These are phyloP conservation scores for Aspergillus pseudoglaucus DNA, from an alignment of 2,329 filamentous ascomycete genomes.

Conservation along the genomic window DNA sequence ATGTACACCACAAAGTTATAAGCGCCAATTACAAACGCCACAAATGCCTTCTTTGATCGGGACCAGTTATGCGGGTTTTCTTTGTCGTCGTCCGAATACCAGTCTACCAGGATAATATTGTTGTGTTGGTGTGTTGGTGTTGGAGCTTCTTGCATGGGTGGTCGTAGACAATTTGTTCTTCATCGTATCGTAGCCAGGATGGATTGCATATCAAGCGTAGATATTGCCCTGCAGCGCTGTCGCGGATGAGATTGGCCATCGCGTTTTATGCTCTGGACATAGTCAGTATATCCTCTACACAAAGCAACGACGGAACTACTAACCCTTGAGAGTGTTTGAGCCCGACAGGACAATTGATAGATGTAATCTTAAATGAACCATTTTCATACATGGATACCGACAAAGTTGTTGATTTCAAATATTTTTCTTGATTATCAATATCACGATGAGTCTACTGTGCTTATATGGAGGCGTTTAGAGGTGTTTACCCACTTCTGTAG, in stretches of 20 bases:
- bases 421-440: too few relatives aligned
- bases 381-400: too few relatives aligned
- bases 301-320: too few relatives aligned
- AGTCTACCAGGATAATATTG: not conserved
- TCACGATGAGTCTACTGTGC: too few relatives aligned
- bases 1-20: conserved; percentile 30
- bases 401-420: too few relatives aligned
- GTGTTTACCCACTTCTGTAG: too few relatives aligned
- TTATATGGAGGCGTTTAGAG: too few relatives aligned
- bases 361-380: too few relatives aligned
- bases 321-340: too few relatives aligned
- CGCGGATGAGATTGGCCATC: not conserved
- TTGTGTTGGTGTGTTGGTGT: not conserved
- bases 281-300: too few relatives aligned
- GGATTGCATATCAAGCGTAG: not conserved
- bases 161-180: not conserved
- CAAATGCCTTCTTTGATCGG: conserved; percentile 17
- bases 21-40: conserved; percentile 12
- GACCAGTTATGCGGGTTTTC: conserved; percentile 22
- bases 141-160: not conserved
- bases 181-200: not conserved
- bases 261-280: not conserved
- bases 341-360: too few relatives aligned
- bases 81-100: conserved; percentile 3
- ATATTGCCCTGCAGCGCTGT: not conserved